phyloP scores from a whole-genome alignment of 768 basidiomycete species.

The Lactarius sp. region DNA sequence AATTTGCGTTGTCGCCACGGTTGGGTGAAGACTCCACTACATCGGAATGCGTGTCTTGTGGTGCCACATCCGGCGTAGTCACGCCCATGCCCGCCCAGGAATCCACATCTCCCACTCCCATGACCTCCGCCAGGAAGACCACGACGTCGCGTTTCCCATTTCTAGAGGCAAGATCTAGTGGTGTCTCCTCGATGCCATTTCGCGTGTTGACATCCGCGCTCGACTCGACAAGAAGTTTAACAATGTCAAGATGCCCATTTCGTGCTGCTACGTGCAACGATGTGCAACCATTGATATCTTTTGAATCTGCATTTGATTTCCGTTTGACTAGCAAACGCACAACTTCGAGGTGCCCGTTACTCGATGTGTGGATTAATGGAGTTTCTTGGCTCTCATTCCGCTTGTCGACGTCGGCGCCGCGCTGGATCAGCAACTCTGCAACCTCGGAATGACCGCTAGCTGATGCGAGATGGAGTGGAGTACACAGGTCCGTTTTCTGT shows the following conservation, averaged over 20 bases:
- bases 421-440: neutral
- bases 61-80: neutral
- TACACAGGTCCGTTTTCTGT: too few species aligned
- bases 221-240: neutral
- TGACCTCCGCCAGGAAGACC: neutral
- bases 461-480: neutral
- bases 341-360: neutral
- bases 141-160: neutral
- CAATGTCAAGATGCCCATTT: neutral
- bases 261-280: neutral
- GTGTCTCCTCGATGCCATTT: neutral
- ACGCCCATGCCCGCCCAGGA: neutral
- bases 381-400: neutral
- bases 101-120: neutral
- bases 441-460: neutral
- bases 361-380: neutral
- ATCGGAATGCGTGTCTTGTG: neutral
- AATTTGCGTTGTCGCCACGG: neutral
- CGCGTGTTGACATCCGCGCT: neutral
- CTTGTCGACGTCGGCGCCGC: neutral
- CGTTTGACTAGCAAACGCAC: neutral
- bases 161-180: neutral
- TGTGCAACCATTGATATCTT: neutral
- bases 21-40: neutral
- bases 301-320: neutral